Conservation (phyloP, 257 asterid genomes). For the Solanum medicagineum region DNA sequence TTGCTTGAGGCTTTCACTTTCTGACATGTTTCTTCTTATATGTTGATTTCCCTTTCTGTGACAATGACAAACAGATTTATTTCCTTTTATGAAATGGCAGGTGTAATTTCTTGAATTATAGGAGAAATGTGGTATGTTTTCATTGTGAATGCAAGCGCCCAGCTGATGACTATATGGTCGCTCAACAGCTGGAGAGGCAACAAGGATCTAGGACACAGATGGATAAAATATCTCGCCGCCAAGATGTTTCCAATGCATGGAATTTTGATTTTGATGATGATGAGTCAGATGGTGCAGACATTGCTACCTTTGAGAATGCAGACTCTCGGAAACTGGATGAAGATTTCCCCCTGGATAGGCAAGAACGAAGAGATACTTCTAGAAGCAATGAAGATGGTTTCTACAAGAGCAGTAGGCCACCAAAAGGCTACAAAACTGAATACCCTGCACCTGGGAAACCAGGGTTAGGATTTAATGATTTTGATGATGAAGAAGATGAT, state of each 20-base stretch:
- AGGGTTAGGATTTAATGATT: slow-evolving; percentile 72
- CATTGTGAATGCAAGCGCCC: slow-evolving; percentile 97
- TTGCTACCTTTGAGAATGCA: slow-evolving; percentile 87
- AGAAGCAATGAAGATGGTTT: slow-evolving; percentile 30
- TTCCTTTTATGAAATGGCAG: slow-evolving; percentile 16
- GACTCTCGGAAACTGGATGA: slow-evolving; percentile 50
- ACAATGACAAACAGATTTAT: background rate
- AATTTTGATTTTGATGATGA: slow-evolving; percentile 93
- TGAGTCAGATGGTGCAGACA: slow-evolving; percentile 97
- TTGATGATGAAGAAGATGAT: slow-evolving; percentile 84
- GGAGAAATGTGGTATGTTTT: slow-evolving; percentile 87
- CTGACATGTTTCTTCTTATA: background rate
- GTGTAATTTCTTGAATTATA: slow-evolving; percentile 93
- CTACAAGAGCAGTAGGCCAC: slow-evolving; percentile 19
- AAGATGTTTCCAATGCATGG: slow-evolving; percentile 74
- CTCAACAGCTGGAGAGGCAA: slow-evolving; percentile 40
- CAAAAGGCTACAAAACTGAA: slow-evolving; percentile 27
- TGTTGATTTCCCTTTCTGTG: background rate
- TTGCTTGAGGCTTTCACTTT: background rate
- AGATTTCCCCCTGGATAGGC: slow-evolving; percentile 32
- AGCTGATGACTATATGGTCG: slow-evolving; percentile 53
- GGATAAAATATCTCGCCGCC: slow-evolving; percentile 35
- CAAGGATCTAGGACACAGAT: slow-evolving; percentile 25
- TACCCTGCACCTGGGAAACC: slow-evolving; percentile 25
- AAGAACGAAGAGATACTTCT: slow-evolving; percentile 14